A percentile compares a stretch with the other conserved stretches of the same genome.
phyloP scores from a whole-genome alignment of 2,329 filamentous ascomycete genomes.

The Aureobasidium sp. region DNA sequence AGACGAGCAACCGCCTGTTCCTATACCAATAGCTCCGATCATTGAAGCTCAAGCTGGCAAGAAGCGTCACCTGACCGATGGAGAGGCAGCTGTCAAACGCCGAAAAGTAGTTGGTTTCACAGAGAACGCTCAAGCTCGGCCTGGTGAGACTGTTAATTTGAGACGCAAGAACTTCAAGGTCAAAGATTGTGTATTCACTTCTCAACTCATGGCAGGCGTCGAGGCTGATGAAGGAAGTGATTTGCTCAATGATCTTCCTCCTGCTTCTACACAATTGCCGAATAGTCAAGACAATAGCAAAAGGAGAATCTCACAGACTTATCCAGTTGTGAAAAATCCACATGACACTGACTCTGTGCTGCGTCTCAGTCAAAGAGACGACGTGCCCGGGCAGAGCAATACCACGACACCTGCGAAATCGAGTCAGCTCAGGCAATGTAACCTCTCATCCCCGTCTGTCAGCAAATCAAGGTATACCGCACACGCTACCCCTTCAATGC shows the following conservation, averaged over 20 bases:
- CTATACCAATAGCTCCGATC: not conserved
- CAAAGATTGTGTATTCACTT: slow-evolving; percentile 10
- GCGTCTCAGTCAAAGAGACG: slow-evolving; percentile 58
- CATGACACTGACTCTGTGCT: slow-evolving; percentile 54
- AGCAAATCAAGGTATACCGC: slow-evolving; percentile 24
- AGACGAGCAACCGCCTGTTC: not conserved
- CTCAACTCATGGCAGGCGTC: slow-evolving; percentile 1
- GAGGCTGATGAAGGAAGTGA: not conserved
- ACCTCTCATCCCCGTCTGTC: slow-evolving; percentile 20
- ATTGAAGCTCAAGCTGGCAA: not conserved
- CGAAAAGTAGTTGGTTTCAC: slow-evolving; percentile 7
- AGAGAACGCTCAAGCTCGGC: not conserved
- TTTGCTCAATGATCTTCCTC: slow-evolving; percentile 18
- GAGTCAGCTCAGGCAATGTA: not conserved
- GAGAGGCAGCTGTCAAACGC: slow-evolving; percentile 1
- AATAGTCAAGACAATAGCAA: not conserved
- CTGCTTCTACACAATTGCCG: slow-evolving; percentile 20
- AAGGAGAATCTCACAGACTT: slow-evolving; percentile 40
- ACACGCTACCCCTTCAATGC: slow-evolving; percentile 6
- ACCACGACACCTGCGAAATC: slow-evolving; percentile 25
- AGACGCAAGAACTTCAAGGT: slow-evolving; percentile 17
- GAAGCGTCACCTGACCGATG: not conserved
- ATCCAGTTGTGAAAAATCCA: slow-evolving; percentile 70
- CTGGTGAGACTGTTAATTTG: not conserved
- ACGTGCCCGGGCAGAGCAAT: slow-evolving; percentile 38